phyloP scores from a whole-genome alignment of 805 yeast species.

The Barnettozyma californica region DNA sequence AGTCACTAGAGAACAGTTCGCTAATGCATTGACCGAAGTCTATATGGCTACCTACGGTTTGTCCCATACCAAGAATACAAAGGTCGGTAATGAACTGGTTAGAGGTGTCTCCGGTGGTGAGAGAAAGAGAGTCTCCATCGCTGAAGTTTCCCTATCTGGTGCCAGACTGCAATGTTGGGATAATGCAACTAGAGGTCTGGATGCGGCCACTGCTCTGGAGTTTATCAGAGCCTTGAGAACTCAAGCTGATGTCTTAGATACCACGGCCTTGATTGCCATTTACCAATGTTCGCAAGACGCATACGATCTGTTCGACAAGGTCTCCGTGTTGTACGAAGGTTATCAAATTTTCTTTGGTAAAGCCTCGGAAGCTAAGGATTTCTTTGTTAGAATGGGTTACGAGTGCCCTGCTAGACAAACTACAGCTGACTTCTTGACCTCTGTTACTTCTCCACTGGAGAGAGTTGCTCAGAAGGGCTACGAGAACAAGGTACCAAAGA shows the following conservation, averaged over 20 bases:
- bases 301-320: constrained; percentile 50
- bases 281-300: constrained; percentile 55
- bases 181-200: constrained; percentile 63
- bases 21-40: constrained; percentile 44
- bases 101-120: constrained; percentile 78
- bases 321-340: constrained; percentile 49
- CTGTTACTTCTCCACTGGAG: constrained; percentile 49
- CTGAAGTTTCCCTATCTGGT: constrained; percentile 49
- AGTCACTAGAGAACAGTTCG: constrained; percentile 42
- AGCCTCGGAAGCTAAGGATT: constrained; percentile 40
- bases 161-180: constrained; percentile 50
- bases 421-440: constrained; percentile 53
- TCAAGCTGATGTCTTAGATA: constrained; percentile 41
- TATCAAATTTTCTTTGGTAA: constrained; percentile 50
- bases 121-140: constrained; percentile 70
- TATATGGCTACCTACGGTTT: constrained; percentile 48
- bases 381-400: constrained; percentile 50
- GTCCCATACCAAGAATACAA: constrained; percentile 53
- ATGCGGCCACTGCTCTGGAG: constrained; percentile 57
- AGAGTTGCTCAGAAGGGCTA: constrained; percentile 39
- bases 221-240: constrained; percentile 50
- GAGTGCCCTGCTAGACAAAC: constrained; percentile 53
- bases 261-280: constrained; percentile 58
- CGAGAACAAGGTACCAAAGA: constrained; percentile 45
- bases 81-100: constrained; percentile 61